phyloP scores from a whole-genome alignment of 306 rosid genomes.

The Pterocarpus santalinus region DNA sequence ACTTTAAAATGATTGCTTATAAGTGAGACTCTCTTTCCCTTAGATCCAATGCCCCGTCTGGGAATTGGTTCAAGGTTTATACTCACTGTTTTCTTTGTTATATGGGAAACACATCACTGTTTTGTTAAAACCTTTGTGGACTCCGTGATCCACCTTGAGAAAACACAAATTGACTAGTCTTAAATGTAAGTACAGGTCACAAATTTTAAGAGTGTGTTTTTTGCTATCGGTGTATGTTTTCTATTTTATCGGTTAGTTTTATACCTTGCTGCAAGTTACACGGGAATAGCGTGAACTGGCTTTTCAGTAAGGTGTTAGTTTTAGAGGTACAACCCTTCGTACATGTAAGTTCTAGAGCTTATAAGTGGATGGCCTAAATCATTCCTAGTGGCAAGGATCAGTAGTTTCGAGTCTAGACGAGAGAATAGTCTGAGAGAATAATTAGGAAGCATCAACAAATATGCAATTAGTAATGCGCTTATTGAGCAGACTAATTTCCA shows the following conservation, averaged over 20 bases:
- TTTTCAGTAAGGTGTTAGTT: not conserved
- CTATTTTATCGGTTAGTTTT: not conserved
- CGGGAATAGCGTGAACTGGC: not conserved
- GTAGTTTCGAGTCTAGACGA: not conserved
- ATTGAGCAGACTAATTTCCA: too few relatives aligned
- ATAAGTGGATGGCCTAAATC: not conserved
- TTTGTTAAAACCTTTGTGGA: not conserved
- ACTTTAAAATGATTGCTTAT: slow-evolving; percentile 69
- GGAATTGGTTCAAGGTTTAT: slow-evolving; percentile 51
- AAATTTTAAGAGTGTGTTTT: not conserved
- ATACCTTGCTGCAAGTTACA: not conserved
- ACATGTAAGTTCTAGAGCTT: not conserved
- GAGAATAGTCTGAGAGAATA: not conserved
- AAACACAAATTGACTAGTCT: not conserved
- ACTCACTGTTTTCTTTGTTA: slow-evolving; percentile 10
- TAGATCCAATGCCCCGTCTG: slow-evolving; percentile 57
- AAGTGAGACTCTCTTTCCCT: slow-evolving; percentile 57
- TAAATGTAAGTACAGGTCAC: not conserved
- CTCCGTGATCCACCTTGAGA: not conserved
- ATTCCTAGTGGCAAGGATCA: not conserved
- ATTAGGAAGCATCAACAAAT: too few relatives aligned
- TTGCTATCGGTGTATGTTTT: not conserved
- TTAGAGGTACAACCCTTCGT: not conserved
- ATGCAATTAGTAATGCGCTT: too few relatives aligned
- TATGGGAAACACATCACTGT: slow-evolving; percentile 30